Evolutionary conservation across 306 rosid genomes (phyloP), one percentile per base, ranked within the genome.

Genomic region (Vicia faba): DNA sequence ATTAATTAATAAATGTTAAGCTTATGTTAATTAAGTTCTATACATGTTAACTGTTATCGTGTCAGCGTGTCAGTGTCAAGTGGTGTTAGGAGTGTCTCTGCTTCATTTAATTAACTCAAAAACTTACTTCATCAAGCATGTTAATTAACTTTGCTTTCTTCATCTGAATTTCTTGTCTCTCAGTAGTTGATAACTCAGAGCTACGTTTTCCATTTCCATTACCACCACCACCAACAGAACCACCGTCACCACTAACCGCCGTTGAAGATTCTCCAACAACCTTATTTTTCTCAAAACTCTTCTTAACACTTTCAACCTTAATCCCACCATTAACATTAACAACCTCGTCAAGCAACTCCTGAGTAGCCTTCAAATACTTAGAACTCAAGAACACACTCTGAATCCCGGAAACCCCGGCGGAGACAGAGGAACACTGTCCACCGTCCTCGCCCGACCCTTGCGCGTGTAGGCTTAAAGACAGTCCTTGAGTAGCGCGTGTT

Each of bases 141-240:
- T 11, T 76, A 31, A 93, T 88, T 10, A 93, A 85, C 84, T 90
- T 93, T 13, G 92, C 96, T 49, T 90, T 93, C 86, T 90, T 93
- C 95, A 88, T 90, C 85, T 93, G 99, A 49, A 90, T 79, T 65
- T 93, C 99, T 76, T 93, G 99, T 78, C 99, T 83, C 76, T 93
- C 99, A 0, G 90, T 86, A 0, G 99, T 79, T 19, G 96, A 83
- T 19, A 90, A 65, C 61, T 90, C 99, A 18, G 82, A 71, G 28
- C 72, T 66, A 19, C 73, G 85, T 75, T 88, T 90, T 8, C 73
- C 85, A 29, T 71, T 79, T 10, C 67, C 81, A 35, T 84, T 92
- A 0, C 76, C 91, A 19, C 72, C 87, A 33, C 74, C 87, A 33
- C 75, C 89, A 41, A 31, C 35, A 0, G 88, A 84, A 26, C 87